Percentiles rank a stretch among this genome's conserved stretches.
Evolutionary conservation across 768 basidiomycete species (phyloP).

Genomic region (Tricholoma bakamatsutake): DNA sequence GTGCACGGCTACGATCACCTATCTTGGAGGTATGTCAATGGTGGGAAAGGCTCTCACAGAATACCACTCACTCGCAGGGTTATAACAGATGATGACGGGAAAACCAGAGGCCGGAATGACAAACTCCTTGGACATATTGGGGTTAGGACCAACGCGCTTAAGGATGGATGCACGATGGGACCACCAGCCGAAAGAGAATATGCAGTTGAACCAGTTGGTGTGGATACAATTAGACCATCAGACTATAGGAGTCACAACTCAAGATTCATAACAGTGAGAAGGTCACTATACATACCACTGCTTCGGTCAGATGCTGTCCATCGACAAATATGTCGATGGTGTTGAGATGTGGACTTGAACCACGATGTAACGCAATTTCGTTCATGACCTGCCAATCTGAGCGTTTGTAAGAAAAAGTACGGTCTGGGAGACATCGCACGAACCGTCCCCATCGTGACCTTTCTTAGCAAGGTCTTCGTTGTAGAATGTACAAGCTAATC

Average conservation of each 20-base stretch:
- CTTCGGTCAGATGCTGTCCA: constrained; percentile 92
- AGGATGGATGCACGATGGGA: constrained; percentile 90
- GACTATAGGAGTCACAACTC: constrained; percentile 44
- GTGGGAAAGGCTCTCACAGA: constrained; percentile 1
- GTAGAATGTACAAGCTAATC: constrained; percentile 76
- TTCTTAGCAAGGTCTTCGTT: constrained; percentile 54
- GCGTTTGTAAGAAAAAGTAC: constrained; percentile 3
- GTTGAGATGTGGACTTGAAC: constrained; percentile 85
- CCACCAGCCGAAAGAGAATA: constrained; percentile 95
- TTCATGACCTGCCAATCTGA: constrained; percentile 97
- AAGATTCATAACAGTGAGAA: constrained; percentile 1
- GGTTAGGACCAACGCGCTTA: constrained; percentile 85
- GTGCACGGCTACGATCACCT: constrained; percentile 76
- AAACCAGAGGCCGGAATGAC: constrained; percentile 87
- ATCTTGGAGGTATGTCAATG: constrained; percentile 43
- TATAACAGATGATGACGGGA: constrained; percentile 75
- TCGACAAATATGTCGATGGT: constrained; percentile 93
- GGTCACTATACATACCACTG: constrained; percentile 59
- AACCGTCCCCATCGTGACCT: constrained; percentile 54
- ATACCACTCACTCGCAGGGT: constrained; percentile 56
- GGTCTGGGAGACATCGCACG: constrained; percentile 10
- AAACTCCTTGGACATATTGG: constrained; percentile 95
- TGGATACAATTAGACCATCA: constrained; percentile 90
- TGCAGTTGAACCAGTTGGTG: constrained; percentile 94
- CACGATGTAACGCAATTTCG: constrained; percentile 89